Evolutionary conservation across 1,284 basidiomycete genomes (phyloP).

Genomic region (Cystobasidium sp.): DNA sequence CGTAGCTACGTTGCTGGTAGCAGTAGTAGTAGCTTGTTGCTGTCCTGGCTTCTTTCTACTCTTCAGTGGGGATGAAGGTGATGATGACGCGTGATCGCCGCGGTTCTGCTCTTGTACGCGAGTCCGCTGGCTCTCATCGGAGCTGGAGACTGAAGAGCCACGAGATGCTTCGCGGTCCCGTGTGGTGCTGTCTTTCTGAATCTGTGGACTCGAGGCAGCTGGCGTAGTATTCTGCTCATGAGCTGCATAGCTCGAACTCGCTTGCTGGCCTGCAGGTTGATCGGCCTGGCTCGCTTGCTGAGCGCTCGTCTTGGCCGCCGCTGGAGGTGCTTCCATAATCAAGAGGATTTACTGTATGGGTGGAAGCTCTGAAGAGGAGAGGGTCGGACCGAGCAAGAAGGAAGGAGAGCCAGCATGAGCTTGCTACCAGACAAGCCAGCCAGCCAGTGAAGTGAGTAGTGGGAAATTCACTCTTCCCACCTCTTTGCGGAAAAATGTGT

Average conservation of each 20-base stretch:
- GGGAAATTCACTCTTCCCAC: too few relatives aligned
- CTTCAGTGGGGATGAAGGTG: background rate
- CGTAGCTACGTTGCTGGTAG: background rate
- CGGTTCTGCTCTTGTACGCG: conserved; percentile 9
- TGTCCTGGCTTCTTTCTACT: background rate
- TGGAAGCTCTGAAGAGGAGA: background rate
- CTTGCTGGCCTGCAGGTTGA: conserved; percentile 8
- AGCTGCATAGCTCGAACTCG: background rate
- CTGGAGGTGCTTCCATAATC: conserved; percentile 12
- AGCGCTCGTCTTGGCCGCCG: background rate
- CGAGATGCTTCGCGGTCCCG: background rate
- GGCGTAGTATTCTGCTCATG: background rate
- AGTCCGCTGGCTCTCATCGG: conserved; percentile 15
- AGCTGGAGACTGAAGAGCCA: background rate
- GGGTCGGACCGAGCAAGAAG: background rate
- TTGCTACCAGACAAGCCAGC: too few relatives aligned
- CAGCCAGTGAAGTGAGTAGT: too few relatives aligned
- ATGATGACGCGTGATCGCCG: background rate
- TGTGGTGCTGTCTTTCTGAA: background rate
- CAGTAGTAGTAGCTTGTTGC: background rate
- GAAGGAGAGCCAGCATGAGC: background rate
- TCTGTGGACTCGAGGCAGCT: background rate
- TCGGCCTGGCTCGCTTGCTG: background rate
- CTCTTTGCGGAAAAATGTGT: too few relatives aligned
- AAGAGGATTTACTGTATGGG: too few relatives aligned